Evolutionary conservation across 345 rosid genomes (phyloP), one percentile per base, ranked within the genome.

Genomic region (Corymbia maculata): DNA sequence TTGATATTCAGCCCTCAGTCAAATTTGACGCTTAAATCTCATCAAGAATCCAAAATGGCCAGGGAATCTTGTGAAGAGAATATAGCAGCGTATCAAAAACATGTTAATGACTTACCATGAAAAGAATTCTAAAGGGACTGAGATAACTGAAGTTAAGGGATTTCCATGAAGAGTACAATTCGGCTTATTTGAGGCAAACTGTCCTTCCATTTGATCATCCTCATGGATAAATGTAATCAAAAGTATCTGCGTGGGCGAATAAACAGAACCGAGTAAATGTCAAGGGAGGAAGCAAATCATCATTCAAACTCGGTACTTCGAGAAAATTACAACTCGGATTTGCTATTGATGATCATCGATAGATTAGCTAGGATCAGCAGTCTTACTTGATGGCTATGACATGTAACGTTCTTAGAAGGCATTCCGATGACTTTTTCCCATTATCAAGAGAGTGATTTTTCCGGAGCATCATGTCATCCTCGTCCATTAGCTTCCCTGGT

Each of bases 141-240:
- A 70, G 80, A 70, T 70, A 16, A 70, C 80, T 70, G 80, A 32
- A 70, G 47, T 1, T 1, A 4, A 5, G n/a, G 24, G 47, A 24
- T 70, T 36, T 1, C 47, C 24, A 1, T 8, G 2, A 0, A 70
- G 3, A 16, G 47, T 36, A 1, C 0, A 53, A 32, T 4, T 16
- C 2, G 45, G 22, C 80, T 70, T 16, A 32, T 16, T 8, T 16
- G 2, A 32, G 1, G 26, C 47, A 32, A 55, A 70, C 13, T 2
- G 7, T 70, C 17, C 7, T 70, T 70, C 1, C 24, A 70, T 70
- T 70, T 36, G 80, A 36, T 22, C 26, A 70, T 70, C 45, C 24
- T 0, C 24, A 70, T 4, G 12, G 24, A 70, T 70, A 70, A 32
- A 16, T 17, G 80, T 4, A 70, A 0, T 3, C 5, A 0, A 55